These are phyloP conservation scores for Fusarium tanahbumbuense DNA, from an alignment of 2,329 filamentous ascomycete species.

Conservation along the genomic window DNA sequence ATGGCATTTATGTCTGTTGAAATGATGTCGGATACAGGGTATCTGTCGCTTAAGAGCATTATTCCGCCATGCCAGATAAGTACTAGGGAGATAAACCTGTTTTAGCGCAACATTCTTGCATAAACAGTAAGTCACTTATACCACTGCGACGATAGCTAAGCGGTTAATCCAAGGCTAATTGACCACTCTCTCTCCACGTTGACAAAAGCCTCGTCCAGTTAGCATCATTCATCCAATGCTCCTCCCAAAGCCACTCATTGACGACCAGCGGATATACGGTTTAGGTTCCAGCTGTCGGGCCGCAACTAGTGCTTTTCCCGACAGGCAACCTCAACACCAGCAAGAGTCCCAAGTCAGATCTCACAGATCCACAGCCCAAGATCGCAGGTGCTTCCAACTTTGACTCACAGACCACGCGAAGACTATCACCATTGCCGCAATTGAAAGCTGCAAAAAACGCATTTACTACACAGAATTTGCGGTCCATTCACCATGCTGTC, in stretches of 20 bases:
- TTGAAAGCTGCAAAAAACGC: background rate
- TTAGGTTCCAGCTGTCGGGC: background rate
- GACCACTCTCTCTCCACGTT: no score
- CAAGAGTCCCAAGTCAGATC: background rate
- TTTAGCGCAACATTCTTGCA: no score
- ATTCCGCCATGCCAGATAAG: background rate
- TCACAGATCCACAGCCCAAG: background rate
- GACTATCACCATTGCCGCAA: background rate
- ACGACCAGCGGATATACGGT: background rate
- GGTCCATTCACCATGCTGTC: background rate
- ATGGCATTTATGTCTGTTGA: background rate
- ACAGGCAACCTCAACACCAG: background rate
- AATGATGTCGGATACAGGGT: background rate
- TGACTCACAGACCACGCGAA: background rate
- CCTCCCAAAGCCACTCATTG: background rate
- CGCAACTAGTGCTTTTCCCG: background rate
- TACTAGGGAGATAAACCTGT: no score
- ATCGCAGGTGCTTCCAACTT: background rate
- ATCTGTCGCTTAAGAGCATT: background rate
- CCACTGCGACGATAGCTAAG: no score
- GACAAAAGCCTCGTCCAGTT: no score
- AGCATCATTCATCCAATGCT: no score
- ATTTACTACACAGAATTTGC: background rate
- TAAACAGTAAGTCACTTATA: no score
- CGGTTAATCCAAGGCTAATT: background rate